phyloP scores from a whole-genome alignment of 345 rosid genomes.

The Salix dunnii region DNA sequence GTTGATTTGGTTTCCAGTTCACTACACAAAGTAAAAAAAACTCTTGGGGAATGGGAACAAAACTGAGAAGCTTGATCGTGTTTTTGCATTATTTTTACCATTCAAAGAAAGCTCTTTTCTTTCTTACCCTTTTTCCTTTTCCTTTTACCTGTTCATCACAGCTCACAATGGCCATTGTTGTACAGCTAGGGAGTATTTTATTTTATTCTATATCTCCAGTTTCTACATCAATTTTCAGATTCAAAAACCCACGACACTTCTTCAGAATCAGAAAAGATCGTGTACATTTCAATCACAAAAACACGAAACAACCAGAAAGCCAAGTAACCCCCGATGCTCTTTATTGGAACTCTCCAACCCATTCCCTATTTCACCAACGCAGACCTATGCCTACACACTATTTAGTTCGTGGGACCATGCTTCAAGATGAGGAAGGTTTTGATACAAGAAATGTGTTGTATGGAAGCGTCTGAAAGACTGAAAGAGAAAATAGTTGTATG shows the following conservation, averaged over 20 bases:
- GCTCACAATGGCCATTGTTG: too few species aligned
- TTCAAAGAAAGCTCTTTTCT: background rate
- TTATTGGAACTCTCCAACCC: constrained; percentile 21
- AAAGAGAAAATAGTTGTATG: background rate
- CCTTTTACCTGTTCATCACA: background rate
- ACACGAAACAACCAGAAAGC: constrained; percentile 13
- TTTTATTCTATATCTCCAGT: background rate
- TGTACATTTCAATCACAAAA: constrained; percentile 13
- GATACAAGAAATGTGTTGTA: background rate
- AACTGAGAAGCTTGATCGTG: background rate
- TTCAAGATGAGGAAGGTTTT: background rate
- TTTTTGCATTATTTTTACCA: background rate
- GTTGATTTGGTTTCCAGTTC: constrained; percentile 33
- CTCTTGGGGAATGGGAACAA: background rate
- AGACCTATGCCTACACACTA: background rate
- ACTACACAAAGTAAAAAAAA: background rate
- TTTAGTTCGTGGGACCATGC: constrained; percentile 2
- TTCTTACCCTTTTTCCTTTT: background rate
- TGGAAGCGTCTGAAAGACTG: background rate
- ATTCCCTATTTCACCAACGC: background rate
- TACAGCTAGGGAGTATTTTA: background rate
- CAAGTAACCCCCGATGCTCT: background rate
- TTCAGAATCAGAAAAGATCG: constrained; percentile 21
- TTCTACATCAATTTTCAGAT: constrained; percentile 16
- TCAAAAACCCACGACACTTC: constrained; percentile 2